Evolutionary conservation across 192 early-diverging fungal genomes (phyloP), one percentile per base, ranked within the genome.

Genomic region (Funneliformis mosseae): DNA sequence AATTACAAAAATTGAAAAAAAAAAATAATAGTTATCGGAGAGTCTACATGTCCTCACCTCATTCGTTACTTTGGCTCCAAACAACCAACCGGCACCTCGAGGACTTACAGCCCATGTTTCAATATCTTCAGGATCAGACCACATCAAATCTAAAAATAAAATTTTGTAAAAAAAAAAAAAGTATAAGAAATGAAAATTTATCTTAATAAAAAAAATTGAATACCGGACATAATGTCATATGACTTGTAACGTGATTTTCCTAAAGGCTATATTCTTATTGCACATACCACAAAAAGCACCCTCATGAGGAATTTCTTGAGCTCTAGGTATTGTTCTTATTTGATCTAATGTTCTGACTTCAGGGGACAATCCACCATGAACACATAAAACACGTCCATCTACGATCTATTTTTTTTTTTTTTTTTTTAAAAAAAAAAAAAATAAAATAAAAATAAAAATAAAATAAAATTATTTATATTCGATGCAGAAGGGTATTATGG

Each of bases 61-160:
- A n/a, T 93, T 93, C 66, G 97, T 97, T 48, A 97, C 95, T 87
- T 96, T 94, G 45, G 91, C 89, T 8, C 98, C 98, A 89, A 99
- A 99, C 21, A 97, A 87, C 93, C 95, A 99, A 60, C 98, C 98
- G 60, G 97, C 97, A 50, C 97, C 97, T 73, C 97, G 85, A 60
- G 94, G 94, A 85, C 93, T 94, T 33, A 95, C 93, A 28, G 92
- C 94, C 95, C 95, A 96, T 8, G 94, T 94, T 48, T 96, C 95
- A 82, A 96, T 95, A 55, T 97, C 95, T 82, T 97, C 96, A 16
- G 96, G 96, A 86, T 97, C 95, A n/a, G 94, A 96, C 95, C 95
- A 96, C 94, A 96, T 96, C 70, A 97, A 83, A 91, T 96, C 96
- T 95, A 83, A 18, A 11, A 33, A 64, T 25, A 79, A 16, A 28